Conservation (phyloP, 805 yeast genomes). For the Zygosaccharomyces rouxii region DNA sequence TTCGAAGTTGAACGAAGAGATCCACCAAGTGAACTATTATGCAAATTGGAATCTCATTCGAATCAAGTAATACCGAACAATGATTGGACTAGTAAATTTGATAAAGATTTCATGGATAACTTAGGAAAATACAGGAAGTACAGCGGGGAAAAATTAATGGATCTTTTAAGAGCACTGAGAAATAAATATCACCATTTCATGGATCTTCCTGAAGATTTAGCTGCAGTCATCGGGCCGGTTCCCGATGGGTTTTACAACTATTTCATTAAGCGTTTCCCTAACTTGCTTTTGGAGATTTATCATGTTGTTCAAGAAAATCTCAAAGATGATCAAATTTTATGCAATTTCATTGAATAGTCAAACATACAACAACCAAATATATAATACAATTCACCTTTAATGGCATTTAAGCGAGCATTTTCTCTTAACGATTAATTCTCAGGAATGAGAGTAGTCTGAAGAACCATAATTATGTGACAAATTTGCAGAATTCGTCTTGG, state of each 20-base stretch:
- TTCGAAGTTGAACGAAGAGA: constrained; percentile 81
- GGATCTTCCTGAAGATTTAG: constrained; percentile 72
- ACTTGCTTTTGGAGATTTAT: constrained; percentile 70
- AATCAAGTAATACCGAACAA: constrained; percentile 48
- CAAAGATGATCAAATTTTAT: constrained; percentile 58
- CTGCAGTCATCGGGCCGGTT: constrained; percentile 63
- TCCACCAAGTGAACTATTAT: constrained; percentile 62
- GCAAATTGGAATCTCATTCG: constrained; percentile 51
- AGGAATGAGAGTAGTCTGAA: not conserved
- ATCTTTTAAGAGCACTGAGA: constrained; percentile 79
- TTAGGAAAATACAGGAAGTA: constrained; percentile 90
- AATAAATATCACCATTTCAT: constrained; percentile 93
- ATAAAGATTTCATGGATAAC: constrained; percentile 68
- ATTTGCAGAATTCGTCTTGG: not conserved
- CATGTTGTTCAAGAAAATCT: constrained; percentile 53
- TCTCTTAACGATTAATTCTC: not conserved
- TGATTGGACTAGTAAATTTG: constrained; percentile 79
- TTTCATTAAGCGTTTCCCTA: constrained; percentile 73
- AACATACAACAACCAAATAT: not conserved
- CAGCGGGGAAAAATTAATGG: constrained; percentile 72
- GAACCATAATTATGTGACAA: not conserved
- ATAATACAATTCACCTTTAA: not conserved
- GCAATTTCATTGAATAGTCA: constrained; percentile 29
- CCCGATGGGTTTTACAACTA: constrained; percentile 83
- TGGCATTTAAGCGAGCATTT: not conserved